Base-by-base conservation (phyloP, 495 filamentous ascomycete species). In the Penicillium alfredii region DNA sequence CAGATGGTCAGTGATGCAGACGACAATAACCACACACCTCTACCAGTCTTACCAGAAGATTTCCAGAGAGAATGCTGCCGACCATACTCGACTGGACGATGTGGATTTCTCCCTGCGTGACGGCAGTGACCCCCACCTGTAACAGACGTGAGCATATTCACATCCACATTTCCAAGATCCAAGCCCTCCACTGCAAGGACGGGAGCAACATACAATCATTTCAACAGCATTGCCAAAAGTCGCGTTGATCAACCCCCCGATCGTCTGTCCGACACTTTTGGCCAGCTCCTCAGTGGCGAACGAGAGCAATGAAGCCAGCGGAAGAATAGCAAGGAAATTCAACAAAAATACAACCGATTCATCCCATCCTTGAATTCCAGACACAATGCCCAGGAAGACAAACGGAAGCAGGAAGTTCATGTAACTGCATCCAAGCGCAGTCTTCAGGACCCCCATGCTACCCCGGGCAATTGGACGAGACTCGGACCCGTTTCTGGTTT, bases 191-290 rank as follows among this genome's bases (percentile, higher is more conserved):
- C 8, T 25, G 11, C 23, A 25, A 25, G 23, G 23, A 25, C 23
- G 3, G 1, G 5, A 8, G 5, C 23, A 20, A 30, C 39, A 18
- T n/a, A 60, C 48, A 35, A 47, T 58, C 34, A 60, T 35, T 30
- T 56, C 54, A 2, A 58, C 47, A 5, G 45, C 51, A 35, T 60
- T 60, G 12, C 56, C 51, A 42, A 56, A 51, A 4, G 47, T 53
- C 6, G 48, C 51, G 45, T 56, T 58, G 6, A 60, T 34, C 25
- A 60, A 30, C 4, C 42, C 56, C 7, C 56, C 56, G 0, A 55
- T 5, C 7, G 46, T 45, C 16, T 50, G 38, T 2, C 54, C 53
- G 7, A 52, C 23, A 17, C 40, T 40, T 12, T 42, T 38, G 0
- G 51, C 38, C 18, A 56, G 29, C n/a, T 48, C 30, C 16, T 56